These are phyloP conservation scores for Lentinula raphanica DNA, from an alignment of 768 basidiomycete species.

Conservation along the genomic window DNA sequence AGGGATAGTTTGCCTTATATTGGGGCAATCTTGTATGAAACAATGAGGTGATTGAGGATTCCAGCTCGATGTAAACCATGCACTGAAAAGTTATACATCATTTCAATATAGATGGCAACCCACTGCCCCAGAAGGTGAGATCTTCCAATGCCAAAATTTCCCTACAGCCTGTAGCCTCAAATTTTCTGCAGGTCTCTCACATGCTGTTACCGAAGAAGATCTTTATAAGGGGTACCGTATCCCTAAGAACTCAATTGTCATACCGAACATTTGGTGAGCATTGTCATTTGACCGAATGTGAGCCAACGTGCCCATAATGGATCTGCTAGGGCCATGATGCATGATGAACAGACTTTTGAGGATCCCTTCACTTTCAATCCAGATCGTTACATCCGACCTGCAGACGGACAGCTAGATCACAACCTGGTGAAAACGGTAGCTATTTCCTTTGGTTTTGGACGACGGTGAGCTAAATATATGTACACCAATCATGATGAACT, in stretches of 20 bases:
- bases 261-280: constrained; percentile 19
- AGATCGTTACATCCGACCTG: constrained; percentile 26
- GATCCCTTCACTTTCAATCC: constrained; percentile 26
- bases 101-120: not conserved
- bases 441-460: constrained; percentile 8
- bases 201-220: constrained; percentile 10
- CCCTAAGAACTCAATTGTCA: constrained; percentile 16
- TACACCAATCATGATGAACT: no score
- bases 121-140: not conserved
- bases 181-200: not conserved
- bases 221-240: constrained; percentile 11
- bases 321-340: constrained; percentile 24
- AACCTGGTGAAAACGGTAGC: not conserved
- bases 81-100: not conserved
- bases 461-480: not conserved
- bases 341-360: constrained; percentile 21
- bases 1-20: constrained; percentile 7
- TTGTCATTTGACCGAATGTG: no score
- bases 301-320: not conserved
- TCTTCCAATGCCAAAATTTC: not conserved
- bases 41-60: not conserved
- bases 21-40: constrained; percentile 10
- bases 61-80: no score
- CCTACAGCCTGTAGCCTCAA: not conserved
- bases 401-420: constrained; percentile 4